Evolutionary conservation across 225 moss, liverwort and hornwort species (phyloP).

Genomic region (Rhytidiadelphus loreus): DNA sequence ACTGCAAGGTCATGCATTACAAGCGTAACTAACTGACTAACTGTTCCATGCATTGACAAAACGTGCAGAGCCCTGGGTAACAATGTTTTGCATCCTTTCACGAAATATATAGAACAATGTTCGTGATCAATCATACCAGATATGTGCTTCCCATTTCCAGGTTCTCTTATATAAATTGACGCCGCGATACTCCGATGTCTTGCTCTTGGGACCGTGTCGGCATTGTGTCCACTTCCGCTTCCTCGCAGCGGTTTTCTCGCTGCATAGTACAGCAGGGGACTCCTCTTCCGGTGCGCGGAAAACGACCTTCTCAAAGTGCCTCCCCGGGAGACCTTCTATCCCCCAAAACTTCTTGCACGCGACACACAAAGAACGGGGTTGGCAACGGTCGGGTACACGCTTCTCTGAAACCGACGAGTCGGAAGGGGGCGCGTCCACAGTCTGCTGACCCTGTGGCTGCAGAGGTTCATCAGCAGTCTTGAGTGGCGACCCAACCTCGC

Average conservation of each 20-base stretch:
- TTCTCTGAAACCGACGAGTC: background rate
- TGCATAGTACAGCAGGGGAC: background rate
- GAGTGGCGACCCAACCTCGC: background rate
- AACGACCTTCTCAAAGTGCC: background rate
- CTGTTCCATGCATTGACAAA: background rate
- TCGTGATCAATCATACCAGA: constrained; percentile 11
- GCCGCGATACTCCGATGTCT: constrained; percentile 31
- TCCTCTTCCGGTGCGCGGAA: background rate
- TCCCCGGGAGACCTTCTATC: background rate
- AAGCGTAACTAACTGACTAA: background rate
- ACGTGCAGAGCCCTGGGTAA: background rate
- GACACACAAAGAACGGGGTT: background rate
- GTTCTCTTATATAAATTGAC: constrained; percentile 39
- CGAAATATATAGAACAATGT: background rate
- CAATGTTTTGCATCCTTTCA: background rate
- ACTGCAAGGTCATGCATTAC: background rate
- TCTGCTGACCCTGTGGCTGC: background rate
- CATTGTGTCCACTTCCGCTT: constrained; percentile 2
- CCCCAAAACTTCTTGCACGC: background rate
- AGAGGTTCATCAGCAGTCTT: background rate
- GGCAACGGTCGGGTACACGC: background rate
- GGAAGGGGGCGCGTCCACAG: background rate
- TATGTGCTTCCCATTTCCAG: constrained; percentile 45
- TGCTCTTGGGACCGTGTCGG: constrained; percentile 35
- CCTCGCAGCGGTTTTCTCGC: background rate